phyloP scores from a whole-genome alignment of 805 yeast species.

The Clavispora fructus region DNA sequence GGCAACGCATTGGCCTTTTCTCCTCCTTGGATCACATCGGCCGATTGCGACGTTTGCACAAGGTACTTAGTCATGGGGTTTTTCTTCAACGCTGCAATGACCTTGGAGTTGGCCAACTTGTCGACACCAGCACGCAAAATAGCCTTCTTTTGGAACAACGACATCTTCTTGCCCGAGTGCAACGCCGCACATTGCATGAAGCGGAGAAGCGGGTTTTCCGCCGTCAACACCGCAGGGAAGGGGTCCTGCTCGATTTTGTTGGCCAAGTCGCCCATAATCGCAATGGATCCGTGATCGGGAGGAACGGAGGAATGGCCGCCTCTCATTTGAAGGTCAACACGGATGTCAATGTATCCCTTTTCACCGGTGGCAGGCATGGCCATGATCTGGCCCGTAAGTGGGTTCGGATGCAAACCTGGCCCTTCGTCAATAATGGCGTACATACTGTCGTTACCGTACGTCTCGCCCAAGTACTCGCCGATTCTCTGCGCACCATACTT shows the following conservation, averaged over 20 bases:
- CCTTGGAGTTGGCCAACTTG: constrained; percentile 26
- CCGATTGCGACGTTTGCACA: constrained; percentile 29
- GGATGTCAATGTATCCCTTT: constrained; percentile 12
- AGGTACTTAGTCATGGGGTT: constrained; percentile 22
- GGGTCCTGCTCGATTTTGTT: constrained; percentile 53
- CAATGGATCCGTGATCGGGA: constrained; percentile 77
- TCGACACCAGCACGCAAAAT: constrained; percentile 35
- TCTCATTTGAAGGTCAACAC: constrained; percentile 41
- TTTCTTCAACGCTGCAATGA: constrained; percentile 15
- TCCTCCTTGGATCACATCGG: constrained; percentile 32
- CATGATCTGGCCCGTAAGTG: constrained; percentile 6
- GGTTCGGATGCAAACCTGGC: constrained; percentile 10
- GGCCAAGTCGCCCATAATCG: constrained; percentile 59
- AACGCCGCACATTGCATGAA: constrained; percentile 61
- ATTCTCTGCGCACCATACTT: constrained; percentile 8
- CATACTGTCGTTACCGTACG: constrained; percentile 5
- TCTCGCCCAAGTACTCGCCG: constrained; percentile 7
- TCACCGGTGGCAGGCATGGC: constrained; percentile 15
- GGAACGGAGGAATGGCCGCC: constrained; percentile 86
- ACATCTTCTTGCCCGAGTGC: constrained; percentile 27
- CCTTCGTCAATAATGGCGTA: constrained; percentile 17
- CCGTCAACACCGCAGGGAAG: constrained; percentile 41
- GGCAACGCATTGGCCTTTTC: constrained; percentile 39
- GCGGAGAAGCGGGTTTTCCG: constrained; percentile 55
- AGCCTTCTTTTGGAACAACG: constrained; percentile 19